Base-by-base conservation (phyloP, 106 monocot species). In the Apostasia shenzhenica region DNA sequence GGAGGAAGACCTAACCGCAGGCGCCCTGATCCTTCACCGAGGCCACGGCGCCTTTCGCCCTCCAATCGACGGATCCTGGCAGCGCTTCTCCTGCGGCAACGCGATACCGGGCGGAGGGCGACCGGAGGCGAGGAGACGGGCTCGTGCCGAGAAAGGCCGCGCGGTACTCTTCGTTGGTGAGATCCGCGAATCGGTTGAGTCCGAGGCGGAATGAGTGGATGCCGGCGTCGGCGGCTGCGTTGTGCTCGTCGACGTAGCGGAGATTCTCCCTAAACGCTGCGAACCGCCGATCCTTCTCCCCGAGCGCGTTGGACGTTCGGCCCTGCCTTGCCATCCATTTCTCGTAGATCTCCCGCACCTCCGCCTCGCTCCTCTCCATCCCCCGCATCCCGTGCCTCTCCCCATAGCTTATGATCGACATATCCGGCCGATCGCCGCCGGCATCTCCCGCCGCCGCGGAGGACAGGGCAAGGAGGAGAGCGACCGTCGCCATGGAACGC, bases 161-260 rank as follows among this genome's bases (percentile, higher is more conserved):
- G 42, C 91, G 72, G 75, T 73, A 95, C 84, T 95, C 95, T 63
- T 88, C 88, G 62, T 92, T 91, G 11, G 88, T 95, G 47, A 95
- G 74, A 63, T 95, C 95, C 7, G 95, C 95, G 79, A 95, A 95
- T 8, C 82, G 81, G 78, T 84, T 95, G 45, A 95, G 59, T 12
- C 86, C 91, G 9, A 95, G 67, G 14, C 69, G 59, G 73, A 76
- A 95, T 5, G 81, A 72, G 61, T 81, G 83, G 8, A 53, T 65
- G 9, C 81, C 78, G 5, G 54, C 71, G 47, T 82, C 84, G 41
- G 83, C 83, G 45, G 59, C 79, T 14, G 81, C 77, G 80, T 92
- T 95, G 81, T 89, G 86, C 72, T 74, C 88, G 75, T 95, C 91
- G 52, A 95, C 63, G 78, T 72, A 91, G 7, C 74, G 56, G 55